These are phyloP conservation scores for Mallotus repandus DNA, from an alignment of 441 rosid species.

Conservation along the genomic window DNA sequence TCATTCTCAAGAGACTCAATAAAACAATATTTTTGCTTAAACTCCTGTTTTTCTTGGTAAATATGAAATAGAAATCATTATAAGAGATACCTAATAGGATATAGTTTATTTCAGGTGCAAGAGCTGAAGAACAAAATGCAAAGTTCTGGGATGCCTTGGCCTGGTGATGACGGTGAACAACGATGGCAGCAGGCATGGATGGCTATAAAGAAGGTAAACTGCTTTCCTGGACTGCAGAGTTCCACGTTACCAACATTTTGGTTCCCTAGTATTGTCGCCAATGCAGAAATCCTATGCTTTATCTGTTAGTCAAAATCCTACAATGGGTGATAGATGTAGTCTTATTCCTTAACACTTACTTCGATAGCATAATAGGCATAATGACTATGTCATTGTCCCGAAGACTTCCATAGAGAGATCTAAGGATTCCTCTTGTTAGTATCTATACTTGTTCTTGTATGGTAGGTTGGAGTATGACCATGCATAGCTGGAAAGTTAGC, in stretches of 20 bases:
- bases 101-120: constrained; percentile 55
- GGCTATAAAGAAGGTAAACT: constrained; percentile 84
- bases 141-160: constrained; percentile 96
- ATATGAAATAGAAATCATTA: constrained; percentile 5
- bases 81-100: constrained; percentile 17
- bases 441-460: not conserved
- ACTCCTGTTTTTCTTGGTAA: not conserved
- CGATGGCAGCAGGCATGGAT: constrained; percentile 97
- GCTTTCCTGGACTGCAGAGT: constrained; percentile 4
- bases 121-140: constrained; percentile 81
- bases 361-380: not conserved
- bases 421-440: not conserved
- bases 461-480: not conserved
- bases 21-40: not conserved
- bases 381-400: not conserved
- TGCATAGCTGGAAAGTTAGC: not conserved
- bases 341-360: not conserved
- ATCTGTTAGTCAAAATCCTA: not conserved
- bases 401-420: not conserved
- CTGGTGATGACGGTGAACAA: constrained; percentile 89
- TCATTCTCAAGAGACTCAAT: constrained; percentile 1
- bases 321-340: not conserved
- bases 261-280: not conserved
- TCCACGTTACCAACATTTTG: constrained; percentile 4
- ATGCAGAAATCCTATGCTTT: not conserved